These are phyloP conservation scores for Lasiodiplodia sp. DNA, from an alignment of 2,329 filamentous ascomycete species.

Conservation along the genomic window DNA sequence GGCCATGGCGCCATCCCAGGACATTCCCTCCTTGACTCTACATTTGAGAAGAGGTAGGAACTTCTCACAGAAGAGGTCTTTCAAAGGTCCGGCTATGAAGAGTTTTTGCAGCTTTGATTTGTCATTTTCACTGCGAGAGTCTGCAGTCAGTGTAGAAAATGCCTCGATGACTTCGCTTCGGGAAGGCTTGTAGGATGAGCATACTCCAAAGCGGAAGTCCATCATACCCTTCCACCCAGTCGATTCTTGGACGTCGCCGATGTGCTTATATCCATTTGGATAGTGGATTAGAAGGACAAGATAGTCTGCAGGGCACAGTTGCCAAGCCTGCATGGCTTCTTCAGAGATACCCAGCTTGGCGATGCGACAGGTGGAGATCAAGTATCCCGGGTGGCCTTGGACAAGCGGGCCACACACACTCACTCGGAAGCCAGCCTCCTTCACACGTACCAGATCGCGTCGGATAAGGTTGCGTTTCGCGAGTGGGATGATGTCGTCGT, in stretches of 20 bases:
- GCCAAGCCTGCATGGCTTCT: conserved; percentile 80
- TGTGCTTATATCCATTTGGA: conserved; percentile 64
- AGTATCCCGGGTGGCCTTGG: conserved; percentile 56
- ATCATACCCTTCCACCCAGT: conserved; percentile 37
- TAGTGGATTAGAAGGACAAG: conserved; percentile 76
- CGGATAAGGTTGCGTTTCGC: conserved; percentile 54
- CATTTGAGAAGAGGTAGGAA: conserved; percentile 70
- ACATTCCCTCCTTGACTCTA: conserved; percentile 58
- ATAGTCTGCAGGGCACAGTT: conserved; percentile 70
- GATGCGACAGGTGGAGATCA: conserved; percentile 74
- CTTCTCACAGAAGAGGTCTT: conserved; percentile 70
- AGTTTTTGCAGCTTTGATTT: conserved; percentile 57
- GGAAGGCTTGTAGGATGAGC: conserved; percentile 75
- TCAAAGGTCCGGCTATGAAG: conserved; percentile 76
- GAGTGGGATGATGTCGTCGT: conserved; percentile 3
- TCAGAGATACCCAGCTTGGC: conserved; percentile 75
- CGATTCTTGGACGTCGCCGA: conserved; percentile 51
- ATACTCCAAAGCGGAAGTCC: conserved; percentile 74
- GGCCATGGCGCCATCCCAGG: conserved; percentile 73
- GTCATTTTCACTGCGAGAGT: conserved; percentile 26
- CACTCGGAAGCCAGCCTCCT: conserved; percentile 72
- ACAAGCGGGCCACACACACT: conserved; percentile 65
- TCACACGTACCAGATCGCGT: conserved; percentile 67
- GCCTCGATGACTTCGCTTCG: conserved; percentile 59
- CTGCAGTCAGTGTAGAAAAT: conserved; percentile 51